Evolutionary conservation across 2,329 filamentous ascomycete species (phyloP).

Genomic region (Talaromyces sp.): DNA sequence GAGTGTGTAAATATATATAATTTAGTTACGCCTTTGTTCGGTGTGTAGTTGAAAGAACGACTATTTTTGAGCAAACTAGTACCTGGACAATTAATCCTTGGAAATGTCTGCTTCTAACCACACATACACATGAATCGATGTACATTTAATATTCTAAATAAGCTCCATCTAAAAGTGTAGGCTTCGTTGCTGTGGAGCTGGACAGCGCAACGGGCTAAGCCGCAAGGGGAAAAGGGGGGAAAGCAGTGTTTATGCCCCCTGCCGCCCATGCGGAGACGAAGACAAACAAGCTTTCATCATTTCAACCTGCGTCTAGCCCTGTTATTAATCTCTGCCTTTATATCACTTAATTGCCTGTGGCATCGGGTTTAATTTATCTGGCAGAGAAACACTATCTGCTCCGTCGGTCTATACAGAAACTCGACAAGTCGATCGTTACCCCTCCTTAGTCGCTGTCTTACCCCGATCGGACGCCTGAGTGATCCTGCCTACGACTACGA

Average conservation of each 20-base stretch:
- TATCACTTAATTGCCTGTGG: neutral
- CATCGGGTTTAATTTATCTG: neutral
- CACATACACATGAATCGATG: no score
- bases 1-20: neutral
- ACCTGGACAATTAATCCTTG: neutral
- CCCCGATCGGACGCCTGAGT: no score
- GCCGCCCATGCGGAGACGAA: neutral
- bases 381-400: neutral
- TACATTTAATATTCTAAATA: no score
- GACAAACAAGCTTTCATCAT: neutral
- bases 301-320: neutral
- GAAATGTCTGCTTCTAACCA: no score
- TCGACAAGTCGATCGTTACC: neutral
- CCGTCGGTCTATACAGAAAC: neutral
- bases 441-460: neutral
- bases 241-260: neutral
- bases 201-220: neutral
- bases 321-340: neutral
- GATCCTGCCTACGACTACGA: neutral
- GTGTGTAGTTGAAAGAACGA: no score
- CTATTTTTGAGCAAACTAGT: no score
- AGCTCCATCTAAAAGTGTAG: no score
- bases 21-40: neutral
- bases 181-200: neutral
- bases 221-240: neutral